Conservation (phyloP, 1,284 basidiomycete species). For the Tylopilus sp. region DNA sequence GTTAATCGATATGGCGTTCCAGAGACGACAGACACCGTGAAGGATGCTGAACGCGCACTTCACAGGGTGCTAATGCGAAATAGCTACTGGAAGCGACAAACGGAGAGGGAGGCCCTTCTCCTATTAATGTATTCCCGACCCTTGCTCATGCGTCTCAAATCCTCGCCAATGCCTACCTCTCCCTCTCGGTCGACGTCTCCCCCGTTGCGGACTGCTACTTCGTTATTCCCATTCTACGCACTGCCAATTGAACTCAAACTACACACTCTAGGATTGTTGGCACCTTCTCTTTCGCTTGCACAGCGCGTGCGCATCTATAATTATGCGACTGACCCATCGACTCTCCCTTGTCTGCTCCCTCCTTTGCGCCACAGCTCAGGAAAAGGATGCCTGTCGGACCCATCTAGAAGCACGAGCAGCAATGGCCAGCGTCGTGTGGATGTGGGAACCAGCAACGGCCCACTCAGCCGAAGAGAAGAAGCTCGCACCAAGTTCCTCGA, state of each 20-base stretch:
- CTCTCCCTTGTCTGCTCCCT: slow-evolving; percentile 51
- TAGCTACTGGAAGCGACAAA: slow-evolving; percentile 41
- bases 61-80: slow-evolving; percentile 47
- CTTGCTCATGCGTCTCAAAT: slow-evolving; percentile 40
- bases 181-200: slow-evolving; percentile 14
- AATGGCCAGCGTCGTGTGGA: slow-evolving; percentile 28
- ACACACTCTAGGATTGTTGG: slow-evolving; percentile 53
- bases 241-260: slow-evolving; percentile 62
- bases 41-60: slow-evolving; percentile 38
- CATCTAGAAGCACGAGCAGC: slow-evolving; percentile 21
- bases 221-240: slow-evolving; percentile 37
- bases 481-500: slow-evolving; percentile 44
- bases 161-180: slow-evolving; percentile 5
- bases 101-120: slow-evolving; percentile 47
- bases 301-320: slow-evolving; percentile 56
- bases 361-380: slow-evolving; percentile 23
- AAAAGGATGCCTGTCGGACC: slow-evolving; percentile 35
- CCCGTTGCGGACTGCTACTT: slow-evolving; percentile 20
- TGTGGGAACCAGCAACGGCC: slow-evolving; percentile 36
- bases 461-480: slow-evolving; percentile 41
- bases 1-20: background rate
- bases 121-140: slow-evolving; percentile 52
- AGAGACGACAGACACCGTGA: slow-evolving; percentile 34
- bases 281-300: slow-evolving; percentile 52
- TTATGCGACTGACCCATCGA: slow-evolving; percentile 50